phyloP scores from a whole-genome alignment of 2,329 filamentous ascomycete species.

The Fusarium liriodendri region DNA sequence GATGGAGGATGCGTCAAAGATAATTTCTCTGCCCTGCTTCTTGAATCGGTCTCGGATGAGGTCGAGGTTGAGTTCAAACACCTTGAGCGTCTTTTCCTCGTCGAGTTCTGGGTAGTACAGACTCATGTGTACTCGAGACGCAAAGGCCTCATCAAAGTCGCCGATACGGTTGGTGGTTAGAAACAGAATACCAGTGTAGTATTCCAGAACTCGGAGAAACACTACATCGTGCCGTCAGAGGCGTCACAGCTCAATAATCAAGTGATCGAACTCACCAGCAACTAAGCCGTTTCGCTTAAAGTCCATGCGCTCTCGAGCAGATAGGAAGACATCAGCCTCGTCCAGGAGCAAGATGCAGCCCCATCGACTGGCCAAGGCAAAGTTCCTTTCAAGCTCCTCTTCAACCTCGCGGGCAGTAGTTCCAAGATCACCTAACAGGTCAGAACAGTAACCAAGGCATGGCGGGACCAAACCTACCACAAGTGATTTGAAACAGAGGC shows the following conservation, averaged over 20 bases:
- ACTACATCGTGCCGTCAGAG: background rate
- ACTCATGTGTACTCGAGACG: background rate
- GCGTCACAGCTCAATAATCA: too few relatives aligned
- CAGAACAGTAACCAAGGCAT: too few relatives aligned
- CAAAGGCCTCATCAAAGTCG: background rate
- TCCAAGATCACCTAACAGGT: background rate
- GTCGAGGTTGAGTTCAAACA: background rate
- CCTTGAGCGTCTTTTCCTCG: background rate
- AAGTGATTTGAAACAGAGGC: constrained; percentile 13
- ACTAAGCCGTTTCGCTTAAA: constrained; percentile 22
- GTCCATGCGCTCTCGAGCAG: constrained; percentile 2
- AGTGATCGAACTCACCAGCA: constrained; percentile 1
- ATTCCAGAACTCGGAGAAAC: background rate
- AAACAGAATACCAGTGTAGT: background rate
- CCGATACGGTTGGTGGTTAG: background rate
- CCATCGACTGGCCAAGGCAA: constrained; percentile 16
- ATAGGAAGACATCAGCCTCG: constrained; percentile 18
- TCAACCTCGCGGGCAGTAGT: constrained; percentile 9
- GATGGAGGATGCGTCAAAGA: background rate
- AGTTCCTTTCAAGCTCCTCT: constrained; percentile 1
- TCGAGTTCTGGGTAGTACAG: background rate
- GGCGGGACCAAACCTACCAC: background rate
- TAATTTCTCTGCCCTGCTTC: background rate
- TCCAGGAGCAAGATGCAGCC: constrained; percentile 19
- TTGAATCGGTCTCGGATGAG: background rate